Conservation (phyloP, 768 basidiomycete species). For the Pholiota molesta region DNA sequence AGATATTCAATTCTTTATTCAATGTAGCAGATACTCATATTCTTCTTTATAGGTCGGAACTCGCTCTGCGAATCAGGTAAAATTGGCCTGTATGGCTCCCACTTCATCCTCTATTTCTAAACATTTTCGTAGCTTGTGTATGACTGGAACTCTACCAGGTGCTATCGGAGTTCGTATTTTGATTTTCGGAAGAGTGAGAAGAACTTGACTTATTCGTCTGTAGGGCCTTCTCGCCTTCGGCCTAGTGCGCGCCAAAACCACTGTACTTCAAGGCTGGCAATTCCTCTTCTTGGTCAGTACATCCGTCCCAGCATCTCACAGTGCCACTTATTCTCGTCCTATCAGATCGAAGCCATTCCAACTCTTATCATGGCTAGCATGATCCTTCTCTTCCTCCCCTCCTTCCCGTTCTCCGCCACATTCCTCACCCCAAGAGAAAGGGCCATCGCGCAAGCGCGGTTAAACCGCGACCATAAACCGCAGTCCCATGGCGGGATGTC, state of each 20-base stretch:
- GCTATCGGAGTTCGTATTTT: slow-evolving; percentile 47
- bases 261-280: slow-evolving; percentile 46
- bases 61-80: slow-evolving; percentile 53
- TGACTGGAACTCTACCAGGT: slow-evolving; percentile 61
- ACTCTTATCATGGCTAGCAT: slow-evolving; percentile 53
- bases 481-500: slow-evolving; percentile 61
- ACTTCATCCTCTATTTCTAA: background rate
- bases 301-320: background rate
- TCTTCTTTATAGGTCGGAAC: slow-evolving; percentile 39
- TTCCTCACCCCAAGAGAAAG: slow-evolving; percentile 55
- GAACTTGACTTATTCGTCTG: background rate
- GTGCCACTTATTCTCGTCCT: background rate
- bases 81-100: background rate
- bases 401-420: slow-evolving; percentile 56
- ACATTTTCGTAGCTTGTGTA: slow-evolving; percentile 43
- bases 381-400: slow-evolving; percentile 53
- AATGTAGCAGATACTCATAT: background rate
- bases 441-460: slow-evolving; percentile 59
- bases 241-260: slow-evolving; percentile 53
- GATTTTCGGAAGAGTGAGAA: background rate
- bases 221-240: slow-evolving; percentile 61
- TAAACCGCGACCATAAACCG: slow-evolving; percentile 58
- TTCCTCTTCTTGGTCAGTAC: slow-evolving; percentile 54
- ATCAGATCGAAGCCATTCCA: slow-evolving; percentile 58
- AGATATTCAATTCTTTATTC: background rate